Evolutionary conservation across 345 rosid species (phyloP).

Genomic region (Pugionium cornutum): DNA sequence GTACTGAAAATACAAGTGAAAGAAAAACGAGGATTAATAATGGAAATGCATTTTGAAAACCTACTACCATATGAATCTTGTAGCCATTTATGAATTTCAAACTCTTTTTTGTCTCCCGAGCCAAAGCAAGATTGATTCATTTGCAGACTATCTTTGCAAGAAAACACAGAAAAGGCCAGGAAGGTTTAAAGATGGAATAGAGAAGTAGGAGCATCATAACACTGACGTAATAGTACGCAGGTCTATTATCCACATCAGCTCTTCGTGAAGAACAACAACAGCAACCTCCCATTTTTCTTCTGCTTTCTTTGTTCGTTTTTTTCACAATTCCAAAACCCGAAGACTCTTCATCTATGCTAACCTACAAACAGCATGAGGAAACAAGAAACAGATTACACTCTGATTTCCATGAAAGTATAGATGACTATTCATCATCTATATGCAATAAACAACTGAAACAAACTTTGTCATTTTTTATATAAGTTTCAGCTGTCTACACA

Average conservation of each 20-base stretch:
- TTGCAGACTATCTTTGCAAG: constrained; percentile 1
- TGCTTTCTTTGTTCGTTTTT: neutral
- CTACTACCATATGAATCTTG: neutral
- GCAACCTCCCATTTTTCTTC: constrained; percentile 86
- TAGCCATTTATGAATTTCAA: neutral
- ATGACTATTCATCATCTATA: neutral
- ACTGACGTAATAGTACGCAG: constrained; percentile 65
- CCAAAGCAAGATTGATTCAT: neutral
- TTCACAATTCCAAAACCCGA: constrained; percentile 35
- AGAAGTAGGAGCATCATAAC: constrained; percentile 31
- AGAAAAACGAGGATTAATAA: constrained; percentile 4
- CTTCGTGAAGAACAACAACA: constrained; percentile 73
- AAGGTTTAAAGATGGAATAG: neutral
- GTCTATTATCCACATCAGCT: constrained; percentile 47
- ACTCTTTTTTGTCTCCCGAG: neutral
- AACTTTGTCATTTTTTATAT: neutral
- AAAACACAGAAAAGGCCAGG: neutral
- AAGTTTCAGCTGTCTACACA: constrained; percentile 6
- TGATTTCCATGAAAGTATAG: neutral
- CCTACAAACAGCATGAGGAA: constrained; percentile 19
- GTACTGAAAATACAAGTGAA: constrained; percentile 47
- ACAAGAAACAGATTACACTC: constrained; percentile 19
- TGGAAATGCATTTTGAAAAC: neutral
- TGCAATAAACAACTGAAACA: constrained; percentile 15
- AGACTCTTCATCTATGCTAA: constrained; percentile 33